A percentile compares a stretch with the other conserved stretches of the same genome.
phyloP scores from a whole-genome alignment of 2,329 filamentous ascomycete species.

The Beauveria sp. region DNA sequence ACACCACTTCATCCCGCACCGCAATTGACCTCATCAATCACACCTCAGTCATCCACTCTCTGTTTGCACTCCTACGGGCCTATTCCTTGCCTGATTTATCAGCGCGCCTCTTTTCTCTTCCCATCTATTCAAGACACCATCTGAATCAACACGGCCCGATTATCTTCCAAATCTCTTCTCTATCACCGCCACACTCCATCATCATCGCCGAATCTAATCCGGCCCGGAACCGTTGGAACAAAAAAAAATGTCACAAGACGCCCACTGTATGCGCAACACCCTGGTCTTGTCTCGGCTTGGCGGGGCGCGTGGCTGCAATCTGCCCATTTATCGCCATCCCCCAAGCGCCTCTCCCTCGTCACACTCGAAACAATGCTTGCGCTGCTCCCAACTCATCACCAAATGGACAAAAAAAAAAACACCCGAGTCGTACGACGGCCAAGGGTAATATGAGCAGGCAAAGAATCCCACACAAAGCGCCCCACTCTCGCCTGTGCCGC shows the following conservation, averaged over 20 bases:
- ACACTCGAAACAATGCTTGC: neutral
- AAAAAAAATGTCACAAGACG: neutral
- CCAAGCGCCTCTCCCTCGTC: neutral
- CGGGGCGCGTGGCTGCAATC: neutral
- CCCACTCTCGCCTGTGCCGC: neutral
- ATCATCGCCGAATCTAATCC: neutral
- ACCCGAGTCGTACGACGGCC: neutral
- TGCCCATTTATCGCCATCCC: constrained; percentile 2
- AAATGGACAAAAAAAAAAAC: neutral
- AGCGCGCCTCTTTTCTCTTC: neutral
- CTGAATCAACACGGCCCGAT: neutral
- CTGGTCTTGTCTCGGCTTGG: neutral
- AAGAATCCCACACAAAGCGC: neutral
- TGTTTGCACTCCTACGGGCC: neutral
- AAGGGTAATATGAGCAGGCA: neutral
- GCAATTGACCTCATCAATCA: too few relatives aligned
- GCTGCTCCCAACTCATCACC: neutral
- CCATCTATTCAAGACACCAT: neutral
- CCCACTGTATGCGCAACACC: neutral
- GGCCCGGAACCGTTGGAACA: neutral
- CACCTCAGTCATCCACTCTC: neutral
- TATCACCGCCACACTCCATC: neutral
- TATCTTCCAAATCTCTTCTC: neutral
- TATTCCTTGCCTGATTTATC: neutral
- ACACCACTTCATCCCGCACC: too few relatives aligned